Percentiles rank a stretch among this genome's conserved stretches.
These are phyloP conservation scores for Chamaecrista fasciculata DNA, from an alignment of 306 rosid species.

Conservation along the genomic window DNA sequence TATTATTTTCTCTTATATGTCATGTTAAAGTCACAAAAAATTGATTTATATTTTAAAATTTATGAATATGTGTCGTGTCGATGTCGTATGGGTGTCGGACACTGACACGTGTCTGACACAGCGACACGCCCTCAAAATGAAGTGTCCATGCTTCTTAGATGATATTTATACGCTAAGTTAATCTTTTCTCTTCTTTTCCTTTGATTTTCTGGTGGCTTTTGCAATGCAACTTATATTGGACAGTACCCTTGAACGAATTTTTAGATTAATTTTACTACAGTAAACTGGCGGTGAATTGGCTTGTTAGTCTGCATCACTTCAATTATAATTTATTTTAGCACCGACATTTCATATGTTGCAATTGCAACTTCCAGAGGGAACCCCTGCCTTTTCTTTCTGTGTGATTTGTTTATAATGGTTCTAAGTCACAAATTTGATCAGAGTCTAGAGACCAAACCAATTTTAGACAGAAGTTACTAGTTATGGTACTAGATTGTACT, in stretches of 20 bases:
- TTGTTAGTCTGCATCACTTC: neutral
- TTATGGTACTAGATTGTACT: neutral
- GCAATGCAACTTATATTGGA: neutral
- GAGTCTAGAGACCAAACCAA: neutral
- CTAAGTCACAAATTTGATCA: neutral
- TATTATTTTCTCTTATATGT: too few species aligned
- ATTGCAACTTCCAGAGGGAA: neutral
- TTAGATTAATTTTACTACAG: neutral
- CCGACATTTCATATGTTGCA: neutral
- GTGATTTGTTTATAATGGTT: neutral
- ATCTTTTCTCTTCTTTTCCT: neutral
- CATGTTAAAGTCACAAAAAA: too few species aligned
- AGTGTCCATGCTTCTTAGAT: too few species aligned
- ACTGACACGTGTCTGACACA: too few species aligned
- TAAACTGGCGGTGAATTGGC: neutral
- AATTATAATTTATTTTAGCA: neutral
- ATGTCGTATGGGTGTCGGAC: too few species aligned
- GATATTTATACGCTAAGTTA: neutral
- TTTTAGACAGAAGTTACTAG: neutral
- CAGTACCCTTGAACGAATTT: neutral
- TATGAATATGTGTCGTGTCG: too few species aligned
- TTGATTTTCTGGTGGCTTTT: too few species aligned
- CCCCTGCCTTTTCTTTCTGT: constrained; percentile 1
- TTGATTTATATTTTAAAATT: too few species aligned
- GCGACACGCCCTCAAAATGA: too few species aligned